Conservation (phyloP, 192 early-diverging fungal genomes). For the Allomyces javanicus region DNA sequence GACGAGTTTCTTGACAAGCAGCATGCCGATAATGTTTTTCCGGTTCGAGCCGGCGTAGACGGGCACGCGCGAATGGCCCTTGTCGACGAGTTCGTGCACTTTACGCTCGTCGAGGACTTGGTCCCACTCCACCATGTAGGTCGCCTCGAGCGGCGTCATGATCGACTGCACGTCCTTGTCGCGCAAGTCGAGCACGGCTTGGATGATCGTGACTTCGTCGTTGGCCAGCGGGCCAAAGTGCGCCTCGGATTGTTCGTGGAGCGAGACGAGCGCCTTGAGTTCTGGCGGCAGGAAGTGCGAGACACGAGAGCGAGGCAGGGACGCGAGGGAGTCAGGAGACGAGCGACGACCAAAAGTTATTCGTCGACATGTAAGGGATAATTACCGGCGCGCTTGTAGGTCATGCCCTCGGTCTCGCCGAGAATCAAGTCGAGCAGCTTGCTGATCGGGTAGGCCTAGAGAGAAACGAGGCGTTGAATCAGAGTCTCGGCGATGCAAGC, state of each 20-base stretch:
- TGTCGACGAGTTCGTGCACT: constrained; percentile 36
- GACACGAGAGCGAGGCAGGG: background rate
- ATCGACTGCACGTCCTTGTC: constrained; percentile 44
- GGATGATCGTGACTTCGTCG: constrained; percentile 64
- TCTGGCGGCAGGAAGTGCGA: constrained; percentile 8
- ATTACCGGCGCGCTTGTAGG: constrained; percentile 54
- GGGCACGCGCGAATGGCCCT: constrained; percentile 59
- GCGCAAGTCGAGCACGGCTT: constrained; percentile 52
- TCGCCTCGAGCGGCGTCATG: constrained; percentile 51
- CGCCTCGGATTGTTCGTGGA: constrained; percentile 40
- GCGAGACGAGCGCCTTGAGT: constrained; percentile 55
- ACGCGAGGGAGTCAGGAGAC: background rate
- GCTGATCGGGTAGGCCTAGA: constrained; percentile 56
- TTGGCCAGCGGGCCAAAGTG: constrained; percentile 41
- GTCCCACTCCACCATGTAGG: constrained; percentile 44
- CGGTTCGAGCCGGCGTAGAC: background rate
- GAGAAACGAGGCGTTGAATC: too few species aligned
- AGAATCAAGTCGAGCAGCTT: constrained; percentile 60
- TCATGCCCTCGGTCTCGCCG: constrained; percentile 68
- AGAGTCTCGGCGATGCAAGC: too few species aligned
- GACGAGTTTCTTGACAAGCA: background rate
- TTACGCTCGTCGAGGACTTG: constrained; percentile 29
- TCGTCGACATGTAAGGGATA: background rate
- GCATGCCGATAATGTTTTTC: background rate
- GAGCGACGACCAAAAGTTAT: background rate